Evolutionary conservation across 2,329 filamentous ascomycete species (phyloP).

Genomic region (Alternaria sp.): DNA sequence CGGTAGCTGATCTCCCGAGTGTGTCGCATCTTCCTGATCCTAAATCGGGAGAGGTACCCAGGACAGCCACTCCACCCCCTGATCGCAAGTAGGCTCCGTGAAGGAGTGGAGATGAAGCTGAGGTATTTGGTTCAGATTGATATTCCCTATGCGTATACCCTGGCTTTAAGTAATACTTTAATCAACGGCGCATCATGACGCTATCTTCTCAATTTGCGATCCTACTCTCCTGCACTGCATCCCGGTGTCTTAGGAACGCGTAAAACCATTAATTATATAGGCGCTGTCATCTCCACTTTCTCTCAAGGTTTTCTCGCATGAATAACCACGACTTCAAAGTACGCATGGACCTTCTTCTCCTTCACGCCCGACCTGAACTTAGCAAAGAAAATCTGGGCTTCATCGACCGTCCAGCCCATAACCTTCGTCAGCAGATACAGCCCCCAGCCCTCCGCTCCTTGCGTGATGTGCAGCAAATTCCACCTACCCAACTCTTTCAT

Average conservation of each 20-base stretch:
- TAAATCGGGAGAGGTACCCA: conserved; percentile 20
- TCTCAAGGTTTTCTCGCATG: conserved; percentile 19
- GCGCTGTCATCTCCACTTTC: background rate
- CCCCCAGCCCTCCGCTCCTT: conserved; percentile 38
- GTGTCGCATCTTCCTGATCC: conserved; percentile 48
- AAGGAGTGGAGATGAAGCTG: background rate
- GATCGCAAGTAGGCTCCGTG: conserved; percentile 12
- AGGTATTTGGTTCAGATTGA: conserved; percentile 25
- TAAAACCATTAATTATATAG: background rate
- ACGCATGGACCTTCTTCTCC: conserved; percentile 40
- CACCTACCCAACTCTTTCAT: conserved; percentile 44
- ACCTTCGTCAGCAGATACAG: conserved; percentile 36
- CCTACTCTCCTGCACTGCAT: background rate
- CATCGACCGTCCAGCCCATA: conserved; percentile 47
- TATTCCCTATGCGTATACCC: conserved; percentile 18
- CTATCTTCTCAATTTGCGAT: background rate
- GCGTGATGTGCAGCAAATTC: conserved; percentile 39
- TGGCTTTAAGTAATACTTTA: conserved; percentile 8
- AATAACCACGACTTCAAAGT: conserved; percentile 34
- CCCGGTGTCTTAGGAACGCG: too few relatives aligned
- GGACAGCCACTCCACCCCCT: conserved; percentile 13
- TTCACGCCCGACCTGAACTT: conserved; percentile 40
- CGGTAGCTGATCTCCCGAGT: conserved; percentile 43
- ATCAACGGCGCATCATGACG: background rate
- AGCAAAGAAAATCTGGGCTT: conserved; percentile 53